Conservation (phyloP, 768 basidiomycete genomes). For the Auricularia sp. region DNA sequence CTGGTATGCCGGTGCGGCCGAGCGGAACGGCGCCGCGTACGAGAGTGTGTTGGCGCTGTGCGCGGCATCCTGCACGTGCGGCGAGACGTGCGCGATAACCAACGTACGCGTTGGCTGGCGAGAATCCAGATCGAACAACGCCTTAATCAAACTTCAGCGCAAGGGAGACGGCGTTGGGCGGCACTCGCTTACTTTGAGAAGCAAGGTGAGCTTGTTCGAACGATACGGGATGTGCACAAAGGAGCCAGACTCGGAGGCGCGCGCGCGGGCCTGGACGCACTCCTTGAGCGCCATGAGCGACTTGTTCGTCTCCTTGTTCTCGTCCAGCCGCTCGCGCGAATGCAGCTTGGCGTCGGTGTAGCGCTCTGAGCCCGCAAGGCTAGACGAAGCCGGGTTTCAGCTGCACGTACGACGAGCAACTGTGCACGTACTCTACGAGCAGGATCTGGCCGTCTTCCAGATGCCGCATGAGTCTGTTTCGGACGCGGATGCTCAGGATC, state of each 20-base stretch:
- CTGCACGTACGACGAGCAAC: too few relatives aligned
- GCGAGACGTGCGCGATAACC: constrained; percentile 28
- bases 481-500: constrained; percentile 22
- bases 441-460: constrained; percentile 26
- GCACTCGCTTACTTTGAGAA: constrained; percentile 19
- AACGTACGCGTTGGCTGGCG: constrained; percentile 21
- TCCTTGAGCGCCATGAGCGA: constrained; percentile 28
- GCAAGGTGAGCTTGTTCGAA: constrained; percentile 25
- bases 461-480: constrained; percentile 24
- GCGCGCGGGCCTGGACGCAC: constrained; percentile 28
- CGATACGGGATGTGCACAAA: constrained; percentile 30
- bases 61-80: constrained; percentile 24
- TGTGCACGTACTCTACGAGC: constrained; percentile 23
- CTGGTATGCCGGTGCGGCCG: constrained; percentile 17
- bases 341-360: constrained; percentile 28
- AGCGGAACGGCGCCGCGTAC: constrained; percentile 26
- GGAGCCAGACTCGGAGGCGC: constrained; percentile 24
- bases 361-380: constrained; percentile 27
- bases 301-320: constrained; percentile 27
- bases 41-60: constrained; percentile 26
- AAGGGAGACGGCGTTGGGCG: not conserved
- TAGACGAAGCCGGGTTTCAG: constrained; percentile 2
- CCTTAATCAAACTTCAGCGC: constrained; percentile 10
- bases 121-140: constrained; percentile 27
- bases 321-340: constrained; percentile 26